Evolutionary conservation across 208 protist genomes (phyloP), one percentile per base, ranked within the genome.

Genomic region (Zelonia costaricensis): DNA sequence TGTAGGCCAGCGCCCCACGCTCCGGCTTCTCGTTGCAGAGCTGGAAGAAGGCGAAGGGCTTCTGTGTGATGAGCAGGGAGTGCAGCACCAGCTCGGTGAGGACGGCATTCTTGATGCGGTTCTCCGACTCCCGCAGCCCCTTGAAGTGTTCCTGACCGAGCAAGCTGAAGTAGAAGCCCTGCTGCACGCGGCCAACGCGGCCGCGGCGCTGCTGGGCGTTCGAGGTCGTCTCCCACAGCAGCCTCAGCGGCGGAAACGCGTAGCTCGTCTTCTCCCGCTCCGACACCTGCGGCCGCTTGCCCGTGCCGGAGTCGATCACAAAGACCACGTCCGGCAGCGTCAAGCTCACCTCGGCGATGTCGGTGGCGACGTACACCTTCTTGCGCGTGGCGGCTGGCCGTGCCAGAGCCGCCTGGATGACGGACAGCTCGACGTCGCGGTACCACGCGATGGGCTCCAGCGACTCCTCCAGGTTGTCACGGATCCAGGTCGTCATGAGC

Each of bases 301-400:
- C 61, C 3, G 74, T 86, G 39, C 97, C 97, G 23, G 78, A 87
- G 78, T 99, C 98, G 31, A 99, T 95, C 5, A 99, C 96, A 45
- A 97, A 94, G 22, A 94, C 88, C 10, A 95, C 87, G 66, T 99
- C 98, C 10, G 97, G 95, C 55, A 99, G 89, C 23, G 98, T 99
- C 8, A 99, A 53, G 30, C 84, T 95, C 9, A 98, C 98, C 69
- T 99, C 97, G 8, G 97, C 97, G 68, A 99, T 99, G 74, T 98
- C 97, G 8, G 97, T 99, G 16, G 92, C 83, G 16, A 98, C 57
- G 49, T 98, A 92, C 12, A 98, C 80, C 73, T 99, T 99, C 49
- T 96, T 82, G 16, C 80, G 76, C 33, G 78, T 91, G 12, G 63
- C 65, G 40, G 97, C 80, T 16, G 94, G 72, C 5, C 83, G 78